These are phyloP conservation scores for Cryphonectria radicalis DNA, from an alignment of 2,329 filamentous ascomycete genomes.

Conservation along the genomic window DNA sequence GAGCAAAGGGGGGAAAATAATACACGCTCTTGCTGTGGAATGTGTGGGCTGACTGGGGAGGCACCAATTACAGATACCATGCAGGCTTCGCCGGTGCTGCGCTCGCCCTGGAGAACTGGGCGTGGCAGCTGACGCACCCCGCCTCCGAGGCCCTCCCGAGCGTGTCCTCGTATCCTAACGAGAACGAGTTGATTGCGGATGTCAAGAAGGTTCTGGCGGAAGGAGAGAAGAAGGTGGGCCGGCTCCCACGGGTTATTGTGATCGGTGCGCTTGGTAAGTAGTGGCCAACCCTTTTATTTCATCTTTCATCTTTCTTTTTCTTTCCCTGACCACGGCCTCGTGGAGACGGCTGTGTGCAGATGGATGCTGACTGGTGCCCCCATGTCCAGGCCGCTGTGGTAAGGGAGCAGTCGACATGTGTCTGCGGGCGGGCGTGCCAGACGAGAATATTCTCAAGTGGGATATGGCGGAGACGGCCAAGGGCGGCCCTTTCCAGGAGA, in stretches of 20 bases:
- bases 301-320: too few relatives aligned
- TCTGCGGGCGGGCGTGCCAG: constrained; percentile 71
- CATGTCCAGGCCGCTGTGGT: constrained; percentile 73
- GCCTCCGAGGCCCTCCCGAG: constrained; percentile 66
- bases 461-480: constrained; percentile 80
- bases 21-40: too few relatives aligned
- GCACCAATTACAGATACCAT: constrained; percentile 18
- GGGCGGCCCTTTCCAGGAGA: constrained; percentile 79
- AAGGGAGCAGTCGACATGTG: constrained; percentile 82
- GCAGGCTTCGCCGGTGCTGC: constrained; percentile 57
- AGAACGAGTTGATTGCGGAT: constrained; percentile 71
- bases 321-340: not conserved
- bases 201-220: constrained; percentile 72
- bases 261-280: constrained; percentile 63
- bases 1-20: too few relatives aligned
- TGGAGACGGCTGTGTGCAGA: not conserved
- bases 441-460: constrained; percentile 68
- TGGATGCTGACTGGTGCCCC: too few relatives aligned
- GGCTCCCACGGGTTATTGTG: constrained; percentile 74
- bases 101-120: constrained; percentile 79
- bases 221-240: constrained; percentile 67
- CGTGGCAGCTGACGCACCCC: constrained; percentile 73
- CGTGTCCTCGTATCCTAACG: constrained; percentile 73
- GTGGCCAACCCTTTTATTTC: too few relatives aligned
- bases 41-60: not conserved